These are phyloP conservation scores for Hypoxylon intermedium DNA, from an alignment of 495 filamentous ascomycete species.

Conservation along the genomic window DNA sequence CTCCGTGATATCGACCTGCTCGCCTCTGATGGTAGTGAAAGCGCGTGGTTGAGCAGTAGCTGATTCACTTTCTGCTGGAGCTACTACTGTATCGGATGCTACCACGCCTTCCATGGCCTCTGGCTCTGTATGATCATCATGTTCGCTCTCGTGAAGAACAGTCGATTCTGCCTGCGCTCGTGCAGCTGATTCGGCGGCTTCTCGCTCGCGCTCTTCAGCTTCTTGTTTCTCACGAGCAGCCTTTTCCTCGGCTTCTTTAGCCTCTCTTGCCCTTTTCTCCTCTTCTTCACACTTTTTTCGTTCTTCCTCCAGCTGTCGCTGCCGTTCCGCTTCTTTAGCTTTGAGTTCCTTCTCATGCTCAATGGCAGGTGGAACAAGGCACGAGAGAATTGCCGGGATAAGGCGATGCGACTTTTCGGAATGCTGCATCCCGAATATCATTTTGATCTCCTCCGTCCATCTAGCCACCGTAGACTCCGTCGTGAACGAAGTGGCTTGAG, in stretches of 20 bases:
- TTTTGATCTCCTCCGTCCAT: conserved; percentile 90
- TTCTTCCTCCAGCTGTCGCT: conserved; percentile 73
- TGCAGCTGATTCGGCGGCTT: conserved; percentile 53
- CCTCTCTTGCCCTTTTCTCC: conserved; percentile 61
- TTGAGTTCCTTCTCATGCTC: conserved; percentile 73
- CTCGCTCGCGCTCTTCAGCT: conserved; percentile 61
- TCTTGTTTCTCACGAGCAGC: conserved; percentile 61
- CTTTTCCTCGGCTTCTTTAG: conserved; percentile 67
- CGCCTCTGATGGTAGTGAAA: conserved; percentile 80
- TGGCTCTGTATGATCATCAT: conserved; percentile 43
- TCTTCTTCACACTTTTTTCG: conserved; percentile 62
- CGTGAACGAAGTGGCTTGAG: conserved; percentile 71
- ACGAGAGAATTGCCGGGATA: conserved; percentile 68
- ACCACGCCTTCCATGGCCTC: conserved; percentile 91
- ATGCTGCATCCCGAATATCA: conserved; percentile 75
- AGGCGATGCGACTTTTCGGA: conserved; percentile 76
- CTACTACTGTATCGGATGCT: conserved; percentile 53
- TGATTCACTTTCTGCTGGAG: conserved; percentile 42
- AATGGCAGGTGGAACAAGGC: conserved; percentile 84
- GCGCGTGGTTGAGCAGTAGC: conserved; percentile 60
- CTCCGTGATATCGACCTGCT: conserved; percentile 86
- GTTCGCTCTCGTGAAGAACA: conserved; percentile 24
- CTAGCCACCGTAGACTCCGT: conserved; percentile 71
- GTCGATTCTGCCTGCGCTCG: conserved; percentile 40
- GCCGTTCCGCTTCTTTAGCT: conserved; percentile 62